Percentiles rank a stretch among this genome's conserved stretches.
phyloP scores from a whole-genome alignment of 805 yeast genomes.

The Candida multigemmis region DNA sequence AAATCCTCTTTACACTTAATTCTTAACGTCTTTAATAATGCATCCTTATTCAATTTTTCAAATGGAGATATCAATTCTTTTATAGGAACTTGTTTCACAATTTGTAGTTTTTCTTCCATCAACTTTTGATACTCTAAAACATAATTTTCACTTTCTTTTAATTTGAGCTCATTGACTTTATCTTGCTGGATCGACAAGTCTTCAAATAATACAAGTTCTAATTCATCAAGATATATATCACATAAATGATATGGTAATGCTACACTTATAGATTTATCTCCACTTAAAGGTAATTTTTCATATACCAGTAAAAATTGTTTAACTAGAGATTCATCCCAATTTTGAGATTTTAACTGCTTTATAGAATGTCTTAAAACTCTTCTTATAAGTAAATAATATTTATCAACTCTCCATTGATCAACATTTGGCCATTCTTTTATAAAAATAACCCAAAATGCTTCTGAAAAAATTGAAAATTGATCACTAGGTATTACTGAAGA shows the following conservation, averaged over 20 bases:
- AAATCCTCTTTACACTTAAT: constrained; percentile 59
- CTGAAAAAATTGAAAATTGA: constrained; percentile 33
- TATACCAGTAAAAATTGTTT: constrained; percentile 36
- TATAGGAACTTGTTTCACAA: constrained; percentile 43
- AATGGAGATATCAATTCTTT: constrained; percentile 52
- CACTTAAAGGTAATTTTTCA: constrained; percentile 42
- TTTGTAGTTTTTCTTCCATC: constrained; percentile 15
- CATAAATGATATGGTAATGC: constrained; percentile 80
- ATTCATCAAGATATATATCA: constrained; percentile 79
- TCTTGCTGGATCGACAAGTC: constrained; percentile 38
- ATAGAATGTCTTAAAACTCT: constrained; percentile 62
- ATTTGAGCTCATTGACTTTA: constrained; percentile 20
- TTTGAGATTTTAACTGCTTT: constrained; percentile 39
- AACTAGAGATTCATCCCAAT: constrained; percentile 48
- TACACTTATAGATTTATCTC: constrained; percentile 50
- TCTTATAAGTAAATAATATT: constrained; percentile 74
- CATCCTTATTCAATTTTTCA: constrained; percentile 36
- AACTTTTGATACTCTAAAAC: constrained; percentile 13
- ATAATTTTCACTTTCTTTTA: constrained; percentile 25
- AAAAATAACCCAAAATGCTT: constrained; percentile 77
- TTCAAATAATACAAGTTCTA: constrained; percentile 55
- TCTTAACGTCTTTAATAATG: constrained; percentile 54
- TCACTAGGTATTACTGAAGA: constrained; percentile 29
- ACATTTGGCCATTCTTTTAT: constrained; percentile 75
- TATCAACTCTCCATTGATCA: constrained; percentile 84